These are phyloP conservation scores for Colletotrichum abscissum DNA, from an alignment of 2,329 filamentous ascomycete species.

Conservation along the genomic window DNA sequence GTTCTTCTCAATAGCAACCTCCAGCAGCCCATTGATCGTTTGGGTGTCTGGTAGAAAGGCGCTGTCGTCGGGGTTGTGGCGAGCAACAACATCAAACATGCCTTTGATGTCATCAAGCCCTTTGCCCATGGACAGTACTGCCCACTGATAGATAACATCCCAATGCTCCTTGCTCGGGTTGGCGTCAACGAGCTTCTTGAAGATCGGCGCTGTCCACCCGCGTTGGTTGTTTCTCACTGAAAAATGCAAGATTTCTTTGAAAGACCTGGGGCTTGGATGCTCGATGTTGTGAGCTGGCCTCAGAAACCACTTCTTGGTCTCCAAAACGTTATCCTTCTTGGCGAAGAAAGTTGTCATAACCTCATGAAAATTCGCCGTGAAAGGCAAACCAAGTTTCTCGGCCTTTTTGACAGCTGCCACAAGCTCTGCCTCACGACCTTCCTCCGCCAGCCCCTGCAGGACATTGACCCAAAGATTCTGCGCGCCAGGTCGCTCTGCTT, in stretches of 20 bases:
- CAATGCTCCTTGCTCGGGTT: constrained; percentile 67
- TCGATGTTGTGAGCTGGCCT: constrained; percentile 57
- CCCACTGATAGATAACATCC: constrained; percentile 82
- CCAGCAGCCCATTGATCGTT: constrained; percentile 82
- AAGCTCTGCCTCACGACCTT: constrained; percentile 69
- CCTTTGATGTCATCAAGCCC: constrained; percentile 77
- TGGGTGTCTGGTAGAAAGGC: constrained; percentile 69
- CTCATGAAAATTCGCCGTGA: constrained; percentile 58
- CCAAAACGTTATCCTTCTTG: constrained; percentile 63
- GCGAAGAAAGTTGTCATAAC: constrained; percentile 74
- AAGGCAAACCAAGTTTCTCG: constrained; percentile 57
- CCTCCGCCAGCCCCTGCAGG: constrained; percentile 70
- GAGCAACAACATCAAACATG: constrained; percentile 77
- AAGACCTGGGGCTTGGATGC: constrained; percentile 57
- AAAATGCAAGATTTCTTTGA: constrained; percentile 68
- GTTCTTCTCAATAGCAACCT: constrained; percentile 75
- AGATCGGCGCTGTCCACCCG: constrained; percentile 71
- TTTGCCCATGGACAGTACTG: constrained; percentile 75
- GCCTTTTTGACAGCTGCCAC: constrained; percentile 65
- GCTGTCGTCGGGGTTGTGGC: constrained; percentile 57
- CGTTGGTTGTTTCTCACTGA: constrained; percentile 69
- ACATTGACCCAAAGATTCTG: constrained; percentile 60
- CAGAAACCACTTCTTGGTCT: constrained; percentile 76
- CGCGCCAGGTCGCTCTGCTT: constrained; percentile 34
- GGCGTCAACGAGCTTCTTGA: constrained; percentile 62